Conservation (phyloP, 2,329 filamentous ascomycete species). For the Emergomyces africanus region DNA sequence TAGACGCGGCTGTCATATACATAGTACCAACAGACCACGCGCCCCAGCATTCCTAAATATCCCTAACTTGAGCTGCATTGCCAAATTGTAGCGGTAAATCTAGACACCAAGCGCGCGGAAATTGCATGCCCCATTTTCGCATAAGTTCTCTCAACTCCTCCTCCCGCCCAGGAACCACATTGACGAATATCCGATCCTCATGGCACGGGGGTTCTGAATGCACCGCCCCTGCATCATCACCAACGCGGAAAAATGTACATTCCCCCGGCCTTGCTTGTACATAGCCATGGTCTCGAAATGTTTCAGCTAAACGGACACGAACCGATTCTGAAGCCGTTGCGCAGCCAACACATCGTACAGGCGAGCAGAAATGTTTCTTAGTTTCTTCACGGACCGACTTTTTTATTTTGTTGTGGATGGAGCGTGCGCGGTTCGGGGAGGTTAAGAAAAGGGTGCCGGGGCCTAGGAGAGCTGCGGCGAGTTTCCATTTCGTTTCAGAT, state of each 20-base stretch:
- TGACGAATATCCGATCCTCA: slow-evolving; percentile 24
- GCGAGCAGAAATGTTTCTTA: slow-evolving; percentile 29
- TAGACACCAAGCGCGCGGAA: slow-evolving; percentile 16
- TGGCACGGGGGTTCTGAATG: slow-evolving; percentile 3
- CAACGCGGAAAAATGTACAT: slow-evolving; percentile 1
- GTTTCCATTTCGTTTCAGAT: slow-evolving; percentile 34
- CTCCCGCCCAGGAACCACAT: slow-evolving; percentile 24
- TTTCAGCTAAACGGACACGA: slow-evolving; percentile 21
- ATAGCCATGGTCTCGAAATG: slow-evolving; percentile 13
- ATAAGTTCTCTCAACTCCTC: slow-evolving; percentile 19
- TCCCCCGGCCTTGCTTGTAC: neutral
- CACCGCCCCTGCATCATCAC: neutral
- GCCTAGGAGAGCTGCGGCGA: slow-evolving; percentile 36
- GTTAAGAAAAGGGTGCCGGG: slow-evolving; percentile 35
- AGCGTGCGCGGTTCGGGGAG: slow-evolving; percentile 20
- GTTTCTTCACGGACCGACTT: slow-evolving; percentile 12
- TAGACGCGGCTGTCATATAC: neutral
- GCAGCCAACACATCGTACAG: slow-evolving; percentile 34
- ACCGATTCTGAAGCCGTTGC: slow-evolving; percentile 31
- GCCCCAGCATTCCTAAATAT: slow-evolving; percentile 5
- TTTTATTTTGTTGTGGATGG: slow-evolving; percentile 20
- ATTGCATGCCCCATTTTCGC: slow-evolving; percentile 22
- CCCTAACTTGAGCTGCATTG: slow-evolving; percentile 7
- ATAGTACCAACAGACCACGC: neutral
- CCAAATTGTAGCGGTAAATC: slow-evolving; percentile 10